These are phyloP conservation scores for Paecilomyces niveus DNA, from an alignment of 2,329 filamentous ascomycete species.

Conservation along the genomic window DNA sequence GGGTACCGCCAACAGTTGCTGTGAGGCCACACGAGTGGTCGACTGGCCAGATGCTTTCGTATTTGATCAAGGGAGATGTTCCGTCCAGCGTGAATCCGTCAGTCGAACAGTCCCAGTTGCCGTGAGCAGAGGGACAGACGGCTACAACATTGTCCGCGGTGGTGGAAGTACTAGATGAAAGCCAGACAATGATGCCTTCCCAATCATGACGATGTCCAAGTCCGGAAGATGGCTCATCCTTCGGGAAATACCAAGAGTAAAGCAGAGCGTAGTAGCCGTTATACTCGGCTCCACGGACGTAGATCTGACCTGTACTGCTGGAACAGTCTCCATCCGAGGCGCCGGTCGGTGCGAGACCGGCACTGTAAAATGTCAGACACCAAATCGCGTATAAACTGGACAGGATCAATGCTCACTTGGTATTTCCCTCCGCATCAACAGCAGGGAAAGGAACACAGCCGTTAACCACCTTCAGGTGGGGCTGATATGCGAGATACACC, in stretches of 20 bases:
- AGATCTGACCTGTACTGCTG: constrained; percentile 45
- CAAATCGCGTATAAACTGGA: not conserved
- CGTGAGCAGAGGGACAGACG: constrained; percentile 48
- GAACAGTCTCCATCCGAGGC: constrained; percentile 32
- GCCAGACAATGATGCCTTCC: constrained; percentile 50
- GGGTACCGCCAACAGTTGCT: constrained; percentile 32
- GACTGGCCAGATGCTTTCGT: constrained; percentile 43
- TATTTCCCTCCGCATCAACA: constrained; percentile 52
- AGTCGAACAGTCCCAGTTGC: constrained; percentile 40
- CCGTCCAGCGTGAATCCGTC: constrained; percentile 34
- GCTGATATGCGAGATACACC: constrained; percentile 51
- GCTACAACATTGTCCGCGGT: constrained; percentile 38
- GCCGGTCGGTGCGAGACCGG: constrained; percentile 38
- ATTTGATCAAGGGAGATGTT: constrained; percentile 41
- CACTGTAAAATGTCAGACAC: constrained; percentile 22
- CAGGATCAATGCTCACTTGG: constrained; percentile 36
- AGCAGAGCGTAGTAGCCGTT: constrained; percentile 42
- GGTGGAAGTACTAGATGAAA: constrained; percentile 30
- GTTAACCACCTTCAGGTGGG: constrained; percentile 47
- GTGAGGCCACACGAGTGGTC: constrained; percentile 42
- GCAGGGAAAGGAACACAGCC: constrained; percentile 59
- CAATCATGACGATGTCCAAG: constrained; percentile 51
- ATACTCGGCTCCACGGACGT: constrained; percentile 38
- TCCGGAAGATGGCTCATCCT: constrained; percentile 38
- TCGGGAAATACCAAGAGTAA: constrained; percentile 49